Evolutionary conservation across 345 rosid genomes (phyloP), one percentile per base, ranked within the genome.

Genomic region (Pugionium cornutum): DNA sequence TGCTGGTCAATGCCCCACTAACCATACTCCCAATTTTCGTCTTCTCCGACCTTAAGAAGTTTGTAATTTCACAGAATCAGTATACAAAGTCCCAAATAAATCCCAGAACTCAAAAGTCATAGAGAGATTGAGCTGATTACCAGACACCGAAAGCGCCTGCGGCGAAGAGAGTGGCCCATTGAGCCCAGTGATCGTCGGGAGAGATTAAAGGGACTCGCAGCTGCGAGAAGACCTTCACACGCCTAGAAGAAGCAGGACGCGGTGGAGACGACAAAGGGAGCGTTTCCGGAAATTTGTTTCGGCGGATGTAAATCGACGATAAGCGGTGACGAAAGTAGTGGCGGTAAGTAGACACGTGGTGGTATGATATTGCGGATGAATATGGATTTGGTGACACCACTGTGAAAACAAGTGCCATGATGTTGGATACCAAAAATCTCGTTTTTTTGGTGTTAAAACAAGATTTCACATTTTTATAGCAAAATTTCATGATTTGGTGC

Each of bases 111-210:
- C 3, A 18, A 6, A 46, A 40, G 56, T 18, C 1, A 3, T 0
- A 5, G 63, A 49, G 53, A 69, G 25, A 31, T 37, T 46, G 63
- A 59, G 44, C 4, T 35, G 18, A 36, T 49, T 78, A 86, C 96
- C 95, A 89, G 72, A 92, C 76, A 26, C 96, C 98, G 33, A 87
- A 83, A 59, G 92, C 89, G n/a, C 96, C 96, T 48, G 85, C 58
- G 74, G 90, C 84, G 75, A 92, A 83, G 75, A 89, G 88, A 68
- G 83, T 74, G 4, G 92, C 78, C 96, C 95, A 89, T 26, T 67
- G 84, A 49, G 86, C 81, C 95, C 96, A 92, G 49, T 83, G 85
- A 74, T 92, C 96, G 32, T 78, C 68, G 1, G 92, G 85, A 30
- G 88, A 81, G 28, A 92, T 82, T 56, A 92, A 49, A 44, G 96